Conservation (phyloP, 768 basidiomycete genomes). For the Stropharia rugosoannulata region DNA sequence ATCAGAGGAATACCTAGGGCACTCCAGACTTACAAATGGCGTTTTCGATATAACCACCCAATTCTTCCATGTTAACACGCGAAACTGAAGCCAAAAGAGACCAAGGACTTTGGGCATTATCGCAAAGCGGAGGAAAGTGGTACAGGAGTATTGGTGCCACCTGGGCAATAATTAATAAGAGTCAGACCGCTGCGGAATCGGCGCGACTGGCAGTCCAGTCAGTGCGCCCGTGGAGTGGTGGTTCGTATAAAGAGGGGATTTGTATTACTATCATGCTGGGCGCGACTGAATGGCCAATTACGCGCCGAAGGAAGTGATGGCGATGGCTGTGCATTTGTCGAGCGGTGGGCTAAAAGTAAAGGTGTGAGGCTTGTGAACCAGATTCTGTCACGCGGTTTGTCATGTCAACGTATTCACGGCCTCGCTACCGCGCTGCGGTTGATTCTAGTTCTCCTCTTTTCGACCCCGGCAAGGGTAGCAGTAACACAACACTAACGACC, state of each 20-base stretch:
- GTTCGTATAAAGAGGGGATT: not conserved
- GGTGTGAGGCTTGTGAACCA: no score
- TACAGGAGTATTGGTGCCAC: not conserved
- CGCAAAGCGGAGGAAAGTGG: not conserved
- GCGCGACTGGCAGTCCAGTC: not conserved
- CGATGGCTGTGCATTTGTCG: not conserved
- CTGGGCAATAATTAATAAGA: constrained; percentile 1
- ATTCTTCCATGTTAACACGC: constrained; percentile 4
- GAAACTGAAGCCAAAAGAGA: constrained; percentile 4
- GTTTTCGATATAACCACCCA: constrained; percentile 4
- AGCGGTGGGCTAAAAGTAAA: no score
- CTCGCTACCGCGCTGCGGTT: no score
- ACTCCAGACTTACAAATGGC: constrained; percentile 1
- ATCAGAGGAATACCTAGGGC: not conserved
- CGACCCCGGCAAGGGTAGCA: no score
- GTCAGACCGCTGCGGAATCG: not conserved
- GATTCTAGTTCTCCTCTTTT: no score
- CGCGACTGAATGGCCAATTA: not conserved
- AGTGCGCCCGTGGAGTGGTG: not conserved
- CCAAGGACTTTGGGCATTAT: not conserved
- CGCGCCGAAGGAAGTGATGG: not conserved
- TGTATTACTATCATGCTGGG: not conserved
- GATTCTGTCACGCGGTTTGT: no score
- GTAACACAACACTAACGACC: no score
- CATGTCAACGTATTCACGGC: no score